Evolutionary conservation across 768 basidiomycete genomes (phyloP).

Genomic region (Neoboletus magnificus): DNA sequence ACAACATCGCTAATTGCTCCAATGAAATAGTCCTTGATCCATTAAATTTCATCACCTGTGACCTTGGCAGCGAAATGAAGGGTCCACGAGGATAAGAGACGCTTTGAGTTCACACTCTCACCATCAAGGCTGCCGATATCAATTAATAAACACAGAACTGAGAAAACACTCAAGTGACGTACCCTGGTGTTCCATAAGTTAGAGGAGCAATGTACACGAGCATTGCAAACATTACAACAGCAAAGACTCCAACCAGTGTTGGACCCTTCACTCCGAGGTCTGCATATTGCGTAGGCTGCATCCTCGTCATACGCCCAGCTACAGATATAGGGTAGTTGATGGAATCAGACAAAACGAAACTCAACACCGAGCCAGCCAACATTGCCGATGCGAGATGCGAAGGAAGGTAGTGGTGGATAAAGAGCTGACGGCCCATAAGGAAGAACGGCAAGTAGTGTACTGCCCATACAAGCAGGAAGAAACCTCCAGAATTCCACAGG

Average conservation of each 20-base stretch:
- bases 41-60: slow-evolving; percentile 37
- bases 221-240: slow-evolving; percentile 57
- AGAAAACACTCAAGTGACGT: slow-evolving; percentile 31
- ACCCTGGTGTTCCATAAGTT: slow-evolving; percentile 98
- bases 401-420: slow-evolving; percentile 97
- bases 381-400: slow-evolving; percentile 92
- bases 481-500: slow-evolving; percentile 92
- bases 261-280: slow-evolving; percentile 81
- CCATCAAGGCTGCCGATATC: slow-evolving; percentile 65
- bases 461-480: slow-evolving; percentile 93
- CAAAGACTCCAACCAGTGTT: slow-evolving; percentile 54
- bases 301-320: slow-evolving; percentile 62
- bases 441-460: slow-evolving; percentile 98
- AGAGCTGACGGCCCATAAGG: slow-evolving; percentile 94
- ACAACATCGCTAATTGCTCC: slow-evolving; percentile 15
- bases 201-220: slow-evolving; percentile 81
- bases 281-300: slow-evolving; percentile 52
- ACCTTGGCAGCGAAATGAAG: slow-evolving; percentile 85
- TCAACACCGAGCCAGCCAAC: slow-evolving; percentile 87
- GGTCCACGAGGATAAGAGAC: slow-evolving; percentile 87
- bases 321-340: slow-evolving; percentile 89
- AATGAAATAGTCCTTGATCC: slow-evolving; percentile 10
- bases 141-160: slow-evolving; percentile 11
- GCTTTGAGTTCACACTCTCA: slow-evolving; percentile 77
- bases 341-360: slow-evolving; percentile 84